These are phyloP conservation scores for Fusarium palustre DNA, from an alignment of 2,329 filamentous ascomycete species.

Conservation along the genomic window DNA sequence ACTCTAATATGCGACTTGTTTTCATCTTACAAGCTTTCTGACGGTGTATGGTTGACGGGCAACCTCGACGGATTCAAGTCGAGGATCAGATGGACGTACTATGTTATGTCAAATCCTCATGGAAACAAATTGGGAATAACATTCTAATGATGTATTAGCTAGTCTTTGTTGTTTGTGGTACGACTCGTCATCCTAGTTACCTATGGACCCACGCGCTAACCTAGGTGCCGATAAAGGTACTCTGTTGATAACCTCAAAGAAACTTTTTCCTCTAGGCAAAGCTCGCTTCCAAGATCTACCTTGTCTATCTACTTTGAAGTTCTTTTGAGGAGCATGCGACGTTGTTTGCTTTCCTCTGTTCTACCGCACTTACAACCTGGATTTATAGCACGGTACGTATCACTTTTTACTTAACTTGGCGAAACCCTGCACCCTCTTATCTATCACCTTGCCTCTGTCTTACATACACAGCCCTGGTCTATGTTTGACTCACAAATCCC, in stretches of 20 bases:
- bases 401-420: background rate
- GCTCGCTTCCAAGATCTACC: background rate
- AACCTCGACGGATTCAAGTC: background rate
- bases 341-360: background rate
- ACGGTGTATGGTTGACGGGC: background rate
- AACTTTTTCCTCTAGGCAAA: background rate
- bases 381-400: conserved; percentile 23
- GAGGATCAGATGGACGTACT: background rate
- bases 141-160: background rate
- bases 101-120: fast-evolving
- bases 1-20: background rate
- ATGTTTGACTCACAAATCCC: conserved; percentile 3
- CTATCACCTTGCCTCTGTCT: conserved; percentile 15
- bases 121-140: background rate
- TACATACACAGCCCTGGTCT: conserved; percentile 3
- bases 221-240: conserved; percentile 18
- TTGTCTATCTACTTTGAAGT: background rate
- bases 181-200: conserved; percentile 12
- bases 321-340: conserved; percentile 16
- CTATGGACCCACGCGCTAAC: conserved; percentile 24
- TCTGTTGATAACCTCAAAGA: conserved; percentile 11
- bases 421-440: conserved; percentile 10
- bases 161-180: background rate
- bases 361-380: background rate
- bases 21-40: background rate